Base-by-base conservation (phyloP, 2,329 filamentous ascomycete genomes). In the Colletotrichum lindemuthianum region DNA sequence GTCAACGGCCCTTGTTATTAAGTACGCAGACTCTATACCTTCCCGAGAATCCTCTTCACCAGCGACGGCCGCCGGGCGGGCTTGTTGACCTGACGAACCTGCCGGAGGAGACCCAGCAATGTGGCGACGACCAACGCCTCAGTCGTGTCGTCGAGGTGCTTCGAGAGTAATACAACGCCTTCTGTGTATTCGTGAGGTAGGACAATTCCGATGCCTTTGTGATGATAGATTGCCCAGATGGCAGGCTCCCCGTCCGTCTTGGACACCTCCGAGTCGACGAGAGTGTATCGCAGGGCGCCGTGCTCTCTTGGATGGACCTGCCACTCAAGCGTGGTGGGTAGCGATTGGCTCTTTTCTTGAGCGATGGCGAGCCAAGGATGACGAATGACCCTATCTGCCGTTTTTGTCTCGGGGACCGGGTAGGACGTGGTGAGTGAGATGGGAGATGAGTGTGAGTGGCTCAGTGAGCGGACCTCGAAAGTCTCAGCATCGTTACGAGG, bases 171-270 rank as follows among this genome's bases (percentile, higher is more conserved):
- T 40, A 69, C 11, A 0, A 69, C 59, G 1, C 68, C 68, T 37
- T 69, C 67, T 45, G 64, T 67, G 41, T 65, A 60, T 2, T 68
- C 67, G 2, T 44, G 24, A 0, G 68, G 66, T 5, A 65, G 54
- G 6, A 12, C 13, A 36, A 65, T 47, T 2, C 54, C 51, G 34
- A 68, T 52, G 2, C 68, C 68, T 2, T 57, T 47, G 40, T 69
- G 68, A 41, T 69, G 67, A n/a, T 69, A 69, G 16, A 69, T 52
- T 15, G 64, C 68, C 10, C 60, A 50, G n/a, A 68, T 34, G 5
- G 45, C 37, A 0, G 60, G 56, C 16, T 58, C 41, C 3, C 9
- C 50, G 13, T 37, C 13, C 12, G 13, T 41, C 11, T 12, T 5
- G 1, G n/a, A 41, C 7, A 11, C 45, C 8, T 40, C 34, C 7